A percentile compares a stretch with the other conserved stretches of the same genome.
These are phyloP conservation scores for Apiotrichum mycotoxinovorans DNA, from an alignment of 1,284 basidiomycete genomes.

Conservation along the genomic window DNA sequence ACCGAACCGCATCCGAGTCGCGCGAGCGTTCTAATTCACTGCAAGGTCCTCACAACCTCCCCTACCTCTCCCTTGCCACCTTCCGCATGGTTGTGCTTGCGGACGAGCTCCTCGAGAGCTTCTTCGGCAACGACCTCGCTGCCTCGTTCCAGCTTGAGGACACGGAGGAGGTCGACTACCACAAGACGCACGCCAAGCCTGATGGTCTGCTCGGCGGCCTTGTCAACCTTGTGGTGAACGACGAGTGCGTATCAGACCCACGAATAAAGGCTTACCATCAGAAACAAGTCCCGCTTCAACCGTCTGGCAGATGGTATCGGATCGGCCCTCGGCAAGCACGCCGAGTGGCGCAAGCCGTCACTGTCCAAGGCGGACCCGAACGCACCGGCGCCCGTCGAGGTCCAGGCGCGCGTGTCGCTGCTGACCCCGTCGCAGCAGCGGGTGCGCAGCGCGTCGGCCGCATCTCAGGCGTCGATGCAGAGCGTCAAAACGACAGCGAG, in stretches of 20 bases:
- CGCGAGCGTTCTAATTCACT: slow-evolving; percentile 52
- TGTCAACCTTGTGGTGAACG: slow-evolving; percentile 80
- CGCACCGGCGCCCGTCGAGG: slow-evolving; percentile 61
- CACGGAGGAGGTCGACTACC: slow-evolving; percentile 56
- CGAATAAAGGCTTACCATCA: slow-evolving; percentile 17
- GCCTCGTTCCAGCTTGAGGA: slow-evolving; percentile 78
- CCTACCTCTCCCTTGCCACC: slow-evolving; percentile 71
- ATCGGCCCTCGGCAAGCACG: slow-evolving; percentile 82
- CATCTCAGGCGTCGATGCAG: slow-evolving; percentile 35
- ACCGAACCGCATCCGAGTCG: slow-evolving; percentile 52
- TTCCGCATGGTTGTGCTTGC: slow-evolving; percentile 97
- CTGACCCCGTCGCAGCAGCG: slow-evolving; percentile 53
- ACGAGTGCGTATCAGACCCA: slow-evolving; percentile 53
- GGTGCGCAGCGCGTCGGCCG: slow-evolving; percentile 31
- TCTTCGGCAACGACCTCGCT: slow-evolving; percentile 86
- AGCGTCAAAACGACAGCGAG: slow-evolving; percentile 50
- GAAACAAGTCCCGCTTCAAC: slow-evolving; percentile 46
- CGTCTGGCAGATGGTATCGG: slow-evolving; percentile 84
- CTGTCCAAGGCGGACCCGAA: slow-evolving; percentile 71
- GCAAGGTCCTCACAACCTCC: slow-evolving; percentile 60
- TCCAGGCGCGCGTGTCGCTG: slow-evolving; percentile 80
- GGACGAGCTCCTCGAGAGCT: slow-evolving; percentile 88
- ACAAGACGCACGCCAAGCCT: slow-evolving; percentile 53
- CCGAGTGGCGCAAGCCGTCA: slow-evolving; percentile 59
- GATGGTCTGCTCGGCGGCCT: slow-evolving; percentile 71